Evolutionary conservation across 352 stramenopile genomes (phyloP).

Genomic region (Phytopythium chamaehyphon): DNA sequence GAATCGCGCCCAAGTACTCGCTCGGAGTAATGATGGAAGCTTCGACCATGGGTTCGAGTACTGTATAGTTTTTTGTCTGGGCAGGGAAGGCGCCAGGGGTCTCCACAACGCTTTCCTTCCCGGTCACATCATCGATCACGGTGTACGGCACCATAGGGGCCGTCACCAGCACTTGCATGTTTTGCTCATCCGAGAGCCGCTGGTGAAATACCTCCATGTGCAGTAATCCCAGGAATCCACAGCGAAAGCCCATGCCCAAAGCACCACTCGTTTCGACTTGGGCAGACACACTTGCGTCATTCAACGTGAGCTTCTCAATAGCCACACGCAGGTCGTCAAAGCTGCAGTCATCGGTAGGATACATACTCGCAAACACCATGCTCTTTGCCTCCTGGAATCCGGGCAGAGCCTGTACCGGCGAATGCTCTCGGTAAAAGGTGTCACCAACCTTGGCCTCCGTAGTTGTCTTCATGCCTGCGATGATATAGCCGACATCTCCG

Average conservation of each 20-base stretch:
- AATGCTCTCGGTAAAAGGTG: conserved; percentile 74
- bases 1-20: conserved; percentile 94
- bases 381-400: conserved; percentile 81
- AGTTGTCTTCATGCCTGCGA: conserved; percentile 96
- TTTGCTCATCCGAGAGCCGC: conserved; percentile 96
- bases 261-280: conserved; percentile 94
- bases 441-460: conserved; percentile 93
- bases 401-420: conserved; percentile 56
- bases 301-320: conserved; percentile 96
- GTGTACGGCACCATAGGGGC: conserved; percentile 98
- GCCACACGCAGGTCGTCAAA: conserved; percentile 96
- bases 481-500: conserved; percentile 97
- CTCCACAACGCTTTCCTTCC: conserved; percentile 42
- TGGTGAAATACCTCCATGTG: conserved; percentile 99
- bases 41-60: conserved; percentile 96
- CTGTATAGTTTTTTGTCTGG: conserved; percentile 84
- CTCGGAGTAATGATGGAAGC: conserved; percentile 95
- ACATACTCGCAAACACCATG: conserved; percentile 99
- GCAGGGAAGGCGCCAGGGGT: conserved; percentile 74
- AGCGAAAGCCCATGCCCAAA: conserved; percentile 95
- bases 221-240: conserved; percentile 96
- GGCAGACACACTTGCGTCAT: conserved; percentile 95
- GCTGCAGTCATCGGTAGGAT: conserved; percentile 93
- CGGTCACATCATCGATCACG: conserved; percentile 61
- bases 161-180: conserved; percentile 96